phyloP scores from a whole-genome alignment of 2,329 filamentous ascomycete genomes.

The Colletotrichum liriopes region DNA sequence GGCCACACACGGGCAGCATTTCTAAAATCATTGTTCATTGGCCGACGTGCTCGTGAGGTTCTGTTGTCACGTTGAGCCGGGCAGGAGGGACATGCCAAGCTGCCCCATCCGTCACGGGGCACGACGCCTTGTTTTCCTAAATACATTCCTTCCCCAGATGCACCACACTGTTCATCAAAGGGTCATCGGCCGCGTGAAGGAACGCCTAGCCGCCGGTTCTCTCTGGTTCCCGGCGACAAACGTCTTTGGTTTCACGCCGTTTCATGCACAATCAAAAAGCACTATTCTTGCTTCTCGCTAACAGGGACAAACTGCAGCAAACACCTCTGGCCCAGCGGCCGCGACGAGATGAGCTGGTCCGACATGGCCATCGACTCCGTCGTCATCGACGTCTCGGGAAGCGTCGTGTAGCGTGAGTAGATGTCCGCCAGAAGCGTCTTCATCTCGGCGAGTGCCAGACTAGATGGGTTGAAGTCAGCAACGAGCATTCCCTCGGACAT shows the following conservation, averaged over 20 bases:
- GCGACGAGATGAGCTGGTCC: slow-evolving; percentile 78
- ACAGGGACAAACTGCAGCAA: slow-evolving; percentile 65
- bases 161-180: neutral
- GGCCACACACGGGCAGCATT: neutral
- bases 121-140: neutral
- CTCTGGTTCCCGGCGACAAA: neutral
- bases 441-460: slow-evolving; percentile 77
- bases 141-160: neutral
- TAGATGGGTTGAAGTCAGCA: slow-evolving; percentile 49
- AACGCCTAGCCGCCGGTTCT: neutral
- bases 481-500: neutral
- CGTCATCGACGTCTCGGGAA: slow-evolving; percentile 69
- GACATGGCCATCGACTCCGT: slow-evolving; percentile 74
- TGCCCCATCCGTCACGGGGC: slow-evolving; percentile 4
- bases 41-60: neutral
- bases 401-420: slow-evolving; percentile 72
- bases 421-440: slow-evolving; percentile 75
- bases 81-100: neutral
- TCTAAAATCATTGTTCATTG: neutral
- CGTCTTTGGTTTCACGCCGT: neutral
- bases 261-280: neutral
- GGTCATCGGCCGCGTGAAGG: neutral
- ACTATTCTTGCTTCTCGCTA: slow-evolving; percentile 26
- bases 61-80: neutral
- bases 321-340: slow-evolving; percentile 73